Evolutionary conservation across 306 rosid genomes (phyloP).

Genomic region (Cercis canadensis): DNA sequence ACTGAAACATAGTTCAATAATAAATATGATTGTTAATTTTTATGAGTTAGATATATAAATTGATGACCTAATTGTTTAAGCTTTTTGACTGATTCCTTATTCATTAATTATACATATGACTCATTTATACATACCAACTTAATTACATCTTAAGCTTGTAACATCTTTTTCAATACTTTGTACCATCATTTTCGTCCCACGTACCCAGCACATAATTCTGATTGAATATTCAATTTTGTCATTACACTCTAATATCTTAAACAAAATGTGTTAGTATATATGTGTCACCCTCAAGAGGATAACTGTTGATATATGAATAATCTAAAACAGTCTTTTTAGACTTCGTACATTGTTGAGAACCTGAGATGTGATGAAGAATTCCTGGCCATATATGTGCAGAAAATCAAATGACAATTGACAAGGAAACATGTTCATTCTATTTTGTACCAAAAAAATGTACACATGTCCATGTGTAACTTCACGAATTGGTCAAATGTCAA

Average conservation of each 20-base stretch:
- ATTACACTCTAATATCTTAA: not conserved
- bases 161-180: slow-evolving; percentile 18
- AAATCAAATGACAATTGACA: not conserved
- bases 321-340: slow-evolving; percentile 1
- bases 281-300: slow-evolving; percentile 29
- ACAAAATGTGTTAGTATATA: slow-evolving; percentile 5
- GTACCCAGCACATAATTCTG: slow-evolving; percentile 31
- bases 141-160: not conserved
- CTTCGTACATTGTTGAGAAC: not conserved
- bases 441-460: not conserved
- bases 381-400: not conserved
- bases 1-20: too few species aligned
- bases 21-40: too few species aligned
- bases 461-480: slow-evolving; percentile 16
- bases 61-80: too few species aligned
- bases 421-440: not conserved
- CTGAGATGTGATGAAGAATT: not conserved
- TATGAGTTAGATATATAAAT: too few species aligned
- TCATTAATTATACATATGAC: too few species aligned
- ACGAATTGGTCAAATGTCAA: slow-evolving; percentile 32
- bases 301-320: slow-evolving; percentile 11
- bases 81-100: too few species aligned
- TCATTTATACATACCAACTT: too few species aligned
- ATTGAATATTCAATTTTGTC: slow-evolving; percentile 38
- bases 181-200: slow-evolving; percentile 8